These are phyloP conservation scores for Rhodofomes roseus DNA, from an alignment of 1,284 basidiomycete species.

Conservation along the genomic window DNA sequence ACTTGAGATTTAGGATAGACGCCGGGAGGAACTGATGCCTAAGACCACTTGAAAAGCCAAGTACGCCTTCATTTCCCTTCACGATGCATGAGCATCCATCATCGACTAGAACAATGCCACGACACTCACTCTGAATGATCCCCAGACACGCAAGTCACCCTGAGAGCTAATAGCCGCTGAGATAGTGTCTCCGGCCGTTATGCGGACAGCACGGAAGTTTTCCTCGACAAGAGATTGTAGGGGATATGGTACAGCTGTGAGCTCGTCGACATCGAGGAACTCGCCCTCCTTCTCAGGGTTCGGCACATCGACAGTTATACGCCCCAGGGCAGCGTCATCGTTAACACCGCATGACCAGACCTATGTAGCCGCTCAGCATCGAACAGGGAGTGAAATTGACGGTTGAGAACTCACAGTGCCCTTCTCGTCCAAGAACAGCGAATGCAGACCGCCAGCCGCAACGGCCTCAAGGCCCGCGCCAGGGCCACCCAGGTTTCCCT, in stretches of 20 bases:
- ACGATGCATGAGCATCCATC: no score
- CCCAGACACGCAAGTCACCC: constrained; percentile 86
- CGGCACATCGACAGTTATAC: constrained; percentile 42
- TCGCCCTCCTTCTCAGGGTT: constrained; percentile 26
- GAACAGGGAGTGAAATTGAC: not conserved
- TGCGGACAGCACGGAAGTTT: constrained; percentile 77
- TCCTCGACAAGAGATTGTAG: constrained; percentile 69
- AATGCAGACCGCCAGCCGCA: constrained; percentile 81
- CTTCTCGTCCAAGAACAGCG: constrained; percentile 76
- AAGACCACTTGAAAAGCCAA: constrained; percentile 73
- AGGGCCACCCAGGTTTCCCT: constrained; percentile 61
- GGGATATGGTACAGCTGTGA: constrained; percentile 73
- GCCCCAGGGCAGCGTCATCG: constrained; percentile 87
- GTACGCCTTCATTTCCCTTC: constrained; percentile 72
- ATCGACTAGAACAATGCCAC: no score
- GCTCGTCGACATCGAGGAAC: constrained; percentile 69
- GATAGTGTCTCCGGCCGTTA: constrained; percentile 81
- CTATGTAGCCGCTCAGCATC: constrained; percentile 33
- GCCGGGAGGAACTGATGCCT: constrained; percentile 67
- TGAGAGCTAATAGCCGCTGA: constrained; percentile 74
- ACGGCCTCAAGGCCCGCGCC: constrained; percentile 76
- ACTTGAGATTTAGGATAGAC: constrained; percentile 56
- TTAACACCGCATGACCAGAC: constrained; percentile 88
- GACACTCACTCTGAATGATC: constrained; percentile 73
- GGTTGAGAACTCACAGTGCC: constrained; percentile 60